A percentile compares a stretch with the other conserved stretches of the same genome.
phyloP scores from a whole-genome alignment of 805 yeast species.

The Nakazawaea wickerhamii region DNA sequence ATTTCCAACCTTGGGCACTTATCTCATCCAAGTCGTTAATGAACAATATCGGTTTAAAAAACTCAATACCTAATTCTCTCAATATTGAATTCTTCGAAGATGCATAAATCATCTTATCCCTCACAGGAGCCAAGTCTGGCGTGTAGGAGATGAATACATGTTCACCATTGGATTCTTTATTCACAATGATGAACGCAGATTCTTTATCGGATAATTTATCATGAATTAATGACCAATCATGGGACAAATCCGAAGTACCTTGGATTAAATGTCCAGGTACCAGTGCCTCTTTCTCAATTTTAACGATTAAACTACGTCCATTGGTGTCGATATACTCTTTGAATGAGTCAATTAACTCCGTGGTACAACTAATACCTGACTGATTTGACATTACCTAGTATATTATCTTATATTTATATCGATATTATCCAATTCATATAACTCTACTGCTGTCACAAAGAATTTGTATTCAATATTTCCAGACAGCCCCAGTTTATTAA shows the following conservation, averaged over 20 bases:
- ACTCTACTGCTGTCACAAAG: no score
- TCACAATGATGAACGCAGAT: slow-evolving; percentile 48
- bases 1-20: slow-evolving; percentile 41
- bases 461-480: no score
- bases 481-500: no score
- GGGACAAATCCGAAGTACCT: slow-evolving; percentile 25
- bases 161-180: slow-evolving; percentile 26
- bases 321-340: slow-evolving; percentile 31
- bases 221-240: slow-evolving; percentile 32
- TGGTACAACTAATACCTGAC: slow-evolving; percentile 51
- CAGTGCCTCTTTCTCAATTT: slow-evolving; percentile 25
- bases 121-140: slow-evolving; percentile 79
- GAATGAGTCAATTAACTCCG: slow-evolving; percentile 40
- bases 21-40: slow-evolving; percentile 56
- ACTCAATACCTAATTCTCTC: slow-evolving; percentile 62
- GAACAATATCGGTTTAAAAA: slow-evolving; percentile 44
- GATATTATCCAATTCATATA: no score
- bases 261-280: slow-evolving; percentile 28
- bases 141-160: slow-evolving; percentile 72
- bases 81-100: slow-evolving; percentile 76
- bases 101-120: slow-evolving; percentile 90
- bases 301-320: slow-evolving; percentile 25
- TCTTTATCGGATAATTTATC: slow-evolving; percentile 27
- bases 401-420: no score
- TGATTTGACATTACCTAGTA: slow-evolving; percentile 49